A percentile compares a stretch with the other conserved stretches of the same genome.
Evolutionary conservation across 345 rosid species (phyloP).

Genomic region (Murraya koenigii): DNA sequence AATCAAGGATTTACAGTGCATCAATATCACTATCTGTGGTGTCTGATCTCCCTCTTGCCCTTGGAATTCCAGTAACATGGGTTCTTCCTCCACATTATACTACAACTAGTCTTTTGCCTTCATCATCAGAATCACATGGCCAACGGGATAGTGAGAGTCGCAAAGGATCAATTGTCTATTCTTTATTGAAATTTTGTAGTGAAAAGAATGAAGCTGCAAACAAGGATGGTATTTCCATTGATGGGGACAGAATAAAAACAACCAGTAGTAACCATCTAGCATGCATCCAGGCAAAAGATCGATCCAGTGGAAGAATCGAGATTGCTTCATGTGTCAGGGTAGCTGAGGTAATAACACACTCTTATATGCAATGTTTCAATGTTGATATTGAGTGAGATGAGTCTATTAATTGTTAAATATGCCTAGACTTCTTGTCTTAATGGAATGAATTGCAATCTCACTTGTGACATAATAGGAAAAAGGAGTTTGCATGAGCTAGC

Average conservation of each 20-base stretch:
- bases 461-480: not conserved
- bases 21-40: constrained; percentile 58
- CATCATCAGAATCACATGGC: constrained; percentile 44
- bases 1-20: constrained; percentile 66
- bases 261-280: constrained; percentile 60
- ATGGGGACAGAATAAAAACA: constrained; percentile 73
- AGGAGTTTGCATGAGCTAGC: not conserved
- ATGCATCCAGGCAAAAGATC: constrained; percentile 90
- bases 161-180: constrained; percentile 61
- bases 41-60: constrained; percentile 84
- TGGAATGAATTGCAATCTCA: not conserved
- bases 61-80: constrained; percentile 86
- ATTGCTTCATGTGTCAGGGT: constrained; percentile 88
- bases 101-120: constrained; percentile 68
- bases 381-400: not conserved
- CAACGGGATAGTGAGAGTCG: constrained; percentile 55
- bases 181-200: constrained; percentile 56
- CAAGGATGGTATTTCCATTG: constrained; percentile 48
- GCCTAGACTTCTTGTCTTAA: not conserved
- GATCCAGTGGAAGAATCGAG: constrained; percentile 69
- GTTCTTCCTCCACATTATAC: constrained; percentile 80
- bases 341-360: constrained; percentile 63
- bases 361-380: not conserved
- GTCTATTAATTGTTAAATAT: not conserved
- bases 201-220: constrained; percentile 45